Evolutionary conservation across 495 filamentous ascomycete genomes (phyloP), one percentile per base, ranked within the genome.

Genomic region (Xylaria longipes): DNA sequence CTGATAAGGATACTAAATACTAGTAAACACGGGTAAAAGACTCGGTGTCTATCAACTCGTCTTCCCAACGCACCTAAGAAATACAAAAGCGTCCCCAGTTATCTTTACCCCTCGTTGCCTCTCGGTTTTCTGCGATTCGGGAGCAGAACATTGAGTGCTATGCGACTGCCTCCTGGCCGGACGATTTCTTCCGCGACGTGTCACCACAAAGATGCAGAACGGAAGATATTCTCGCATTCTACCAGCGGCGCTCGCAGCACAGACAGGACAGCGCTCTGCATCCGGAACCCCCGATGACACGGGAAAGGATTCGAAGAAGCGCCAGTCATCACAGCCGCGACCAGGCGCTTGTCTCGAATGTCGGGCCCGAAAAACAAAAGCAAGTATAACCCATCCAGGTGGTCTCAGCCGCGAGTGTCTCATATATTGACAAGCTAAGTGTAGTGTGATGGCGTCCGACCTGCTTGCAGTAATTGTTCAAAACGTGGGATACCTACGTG

Each of bases 201-300:
- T n/a, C 48, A 20, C 22, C 31, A 20, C 33, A 39, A 64, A 31
- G 20, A 70, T 70, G 68, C 58, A 64, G 33, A n/a, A 14, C 8
- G 68, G 58, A 35, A 63, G 22, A 22, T 70, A 70, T 15, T 31
- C 56, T 31, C 68, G 31, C n/a, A 64, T 70, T 37, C 58, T 70
- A 29, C 58, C 68, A 31, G 68, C 68, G 15, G 58, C 31, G 41
- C 68, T 58, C 7, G 12, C 14, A 14, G 1, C 1, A 29, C 43
- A 25, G 4, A 3, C 37, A 61, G 27, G 25, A 11, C 52, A 58
- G 31, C 27, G 58, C 2, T 52, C 45, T 11, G 6, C 68, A 12
- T 54, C 57, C 15, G n/a, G 33, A 0, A 63, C 12, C 41, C 15
- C 41, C 20, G 43, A 27, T 0, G 52, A 2, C 20, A 9, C 29